Percentiles rank a stretch among this genome's conserved stretches.
Conservation (phyloP, 176 grass and related monocot genomes). For the Juncus inflexus region DNA sequence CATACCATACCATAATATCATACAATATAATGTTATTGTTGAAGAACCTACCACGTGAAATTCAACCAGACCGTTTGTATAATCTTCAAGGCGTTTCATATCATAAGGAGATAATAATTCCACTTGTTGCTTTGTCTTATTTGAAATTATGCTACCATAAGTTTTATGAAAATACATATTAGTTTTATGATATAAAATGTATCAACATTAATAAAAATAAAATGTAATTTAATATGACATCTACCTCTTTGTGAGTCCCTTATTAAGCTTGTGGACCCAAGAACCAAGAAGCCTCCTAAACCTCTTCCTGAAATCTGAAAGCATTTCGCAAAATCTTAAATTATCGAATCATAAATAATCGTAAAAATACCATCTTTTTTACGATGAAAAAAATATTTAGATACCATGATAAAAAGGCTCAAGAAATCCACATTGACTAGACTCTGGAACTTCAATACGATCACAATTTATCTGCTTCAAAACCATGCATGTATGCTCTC, state of each 20-base stretch:
- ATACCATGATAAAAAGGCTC: conserved; percentile 89
- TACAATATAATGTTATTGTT: no score
- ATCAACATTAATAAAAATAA: conserved; percentile 6
- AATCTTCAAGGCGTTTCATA: conserved; percentile 86
- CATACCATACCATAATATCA: no score
- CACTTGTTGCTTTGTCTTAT: conserved; percentile 36
- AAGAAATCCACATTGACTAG: conserved; percentile 60
- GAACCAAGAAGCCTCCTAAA: conserved; percentile 78
- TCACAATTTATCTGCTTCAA: conserved; percentile 75
- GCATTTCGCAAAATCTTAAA: conserved; percentile 26
- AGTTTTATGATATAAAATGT: neutral
- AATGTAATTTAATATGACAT: conserved; percentile 5
- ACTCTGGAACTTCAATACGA: conserved; percentile 48
- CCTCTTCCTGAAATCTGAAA: conserved; percentile 79
- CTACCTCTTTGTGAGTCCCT: conserved; percentile 86
- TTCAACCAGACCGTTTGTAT: conserved; percentile 89
- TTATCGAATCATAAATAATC: neutral
- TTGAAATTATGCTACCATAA: conserved; percentile 63
- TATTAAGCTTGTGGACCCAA: conserved; percentile 63
- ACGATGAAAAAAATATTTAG: neutral
- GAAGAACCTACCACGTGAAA: conserved; percentile 82
- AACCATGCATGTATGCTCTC: conserved; percentile 93
- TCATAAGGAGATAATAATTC: conserved; percentile 72
- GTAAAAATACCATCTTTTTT: no score
- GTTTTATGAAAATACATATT: neutral